Base-by-base conservation (phyloP, 148 eudicot species). In the Diospyros lotus region DNA sequence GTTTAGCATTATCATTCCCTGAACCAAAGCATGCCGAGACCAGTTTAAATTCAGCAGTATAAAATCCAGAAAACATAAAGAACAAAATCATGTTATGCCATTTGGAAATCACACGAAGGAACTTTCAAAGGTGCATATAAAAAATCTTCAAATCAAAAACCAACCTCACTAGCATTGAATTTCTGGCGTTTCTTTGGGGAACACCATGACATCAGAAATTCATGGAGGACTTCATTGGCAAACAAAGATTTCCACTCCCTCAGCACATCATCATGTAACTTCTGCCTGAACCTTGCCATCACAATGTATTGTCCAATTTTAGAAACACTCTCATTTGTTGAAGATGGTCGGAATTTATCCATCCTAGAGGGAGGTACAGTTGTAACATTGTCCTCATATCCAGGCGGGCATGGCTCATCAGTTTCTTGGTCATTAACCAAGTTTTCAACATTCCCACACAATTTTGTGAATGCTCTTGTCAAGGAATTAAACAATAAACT, bases 231-330 rank as follows among this genome's bases (percentile, higher is more conserved):
- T 71, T 74, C 73, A 44, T 88, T 87, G 61, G 82, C 76, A 77
- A 84, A 86, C 71, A 83, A 66, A 15, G 84, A 73, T 63, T 83
- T 84, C 91, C 87, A 93, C 50, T 86, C 92, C 72, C 84, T 81
- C 8, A 89, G 85, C 71, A 88, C 92, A 73, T 70, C 85, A 28
- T 89, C 87, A 73, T 91, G 93, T 76, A 95, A 80, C 85, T 81
- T 92, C 82, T 83, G 87, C 52, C 93, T 87, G 75, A 82, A 84
- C 70, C 86, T 81, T 64, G 96, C 88, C 84, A 88, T 77, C 63
- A 73, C 77, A 55, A 82, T 80, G 73, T 81, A 74, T 53, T 79
- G 79, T 61, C 72, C 74, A 39, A 80, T 69, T 79, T 77, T 84
- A 13, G 79, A 53, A 61, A 61, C 50, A 66, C 69, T 40, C 73